These are phyloP conservation scores for Lecanosticta acicola DNA, from an alignment of 2,329 filamentous ascomycete species.

Conservation along the genomic window DNA sequence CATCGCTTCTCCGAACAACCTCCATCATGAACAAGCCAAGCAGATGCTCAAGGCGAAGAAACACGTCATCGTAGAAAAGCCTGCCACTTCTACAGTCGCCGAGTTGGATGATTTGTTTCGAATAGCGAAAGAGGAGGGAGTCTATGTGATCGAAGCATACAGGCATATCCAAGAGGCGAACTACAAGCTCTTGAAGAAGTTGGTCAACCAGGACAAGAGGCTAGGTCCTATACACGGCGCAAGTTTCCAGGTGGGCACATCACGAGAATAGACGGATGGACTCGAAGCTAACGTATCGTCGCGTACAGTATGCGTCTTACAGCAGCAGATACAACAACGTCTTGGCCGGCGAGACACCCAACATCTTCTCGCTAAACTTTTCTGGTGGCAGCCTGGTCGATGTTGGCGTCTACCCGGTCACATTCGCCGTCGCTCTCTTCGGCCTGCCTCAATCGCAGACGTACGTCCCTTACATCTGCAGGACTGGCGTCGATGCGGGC, in stretches of 20 bases:
- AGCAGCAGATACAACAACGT: constrained; percentile 44
- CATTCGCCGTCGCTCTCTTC: constrained; percentile 45
- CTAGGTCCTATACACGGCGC: constrained; percentile 43
- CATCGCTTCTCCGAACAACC: constrained; percentile 46
- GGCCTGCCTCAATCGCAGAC: constrained; percentile 37
- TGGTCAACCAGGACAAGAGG: constrained; percentile 32
- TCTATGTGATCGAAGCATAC: constrained; percentile 46
- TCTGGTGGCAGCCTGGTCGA: constrained; percentile 46
- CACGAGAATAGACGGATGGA: too few species aligned
- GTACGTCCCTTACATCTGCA: constrained; percentile 41
- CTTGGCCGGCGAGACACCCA: constrained; percentile 42
- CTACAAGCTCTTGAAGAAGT: constrained; percentile 40
- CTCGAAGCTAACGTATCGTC: background rate
- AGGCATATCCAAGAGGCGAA: constrained; percentile 48
- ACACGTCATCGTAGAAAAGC: constrained; percentile 49
- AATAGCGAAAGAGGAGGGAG: constrained; percentile 36
- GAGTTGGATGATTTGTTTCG: constrained; percentile 42
- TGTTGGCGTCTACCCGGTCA: constrained; percentile 45
- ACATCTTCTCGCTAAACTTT: constrained; percentile 46
- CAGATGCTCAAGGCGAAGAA: constrained; percentile 40
- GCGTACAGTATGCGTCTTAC: constrained; percentile 38
- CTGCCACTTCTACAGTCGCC: constrained; percentile 38
- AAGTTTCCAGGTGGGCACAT: constrained; percentile 28
- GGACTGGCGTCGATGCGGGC: constrained; percentile 44
- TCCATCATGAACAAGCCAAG: constrained; percentile 45